Evolutionary conservation across 2,329 filamentous ascomycete species (phyloP).

Genomic region (Capronia epimyces): DNA sequence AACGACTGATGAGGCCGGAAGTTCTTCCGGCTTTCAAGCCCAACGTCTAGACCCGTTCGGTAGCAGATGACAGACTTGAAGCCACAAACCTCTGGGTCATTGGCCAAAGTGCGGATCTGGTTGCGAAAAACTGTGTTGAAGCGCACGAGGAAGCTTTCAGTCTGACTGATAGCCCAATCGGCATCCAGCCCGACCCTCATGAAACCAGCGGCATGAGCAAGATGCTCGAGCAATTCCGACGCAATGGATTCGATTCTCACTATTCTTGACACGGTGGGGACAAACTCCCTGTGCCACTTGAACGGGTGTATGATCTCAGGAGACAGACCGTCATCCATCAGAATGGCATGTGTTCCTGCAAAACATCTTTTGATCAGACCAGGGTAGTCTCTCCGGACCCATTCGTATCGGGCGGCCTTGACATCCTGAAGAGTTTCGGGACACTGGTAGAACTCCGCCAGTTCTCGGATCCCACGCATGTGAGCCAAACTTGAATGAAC

Average conservation of each 20-base stretch:
- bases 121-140: conserved; percentile 49
- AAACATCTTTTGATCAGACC: conserved; percentile 61
- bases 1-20: conserved; percentile 29
- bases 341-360: conserved; percentile 63
- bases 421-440: conserved; percentile 58
- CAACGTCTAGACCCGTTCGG: conserved; percentile 64
- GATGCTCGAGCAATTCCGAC: conserved; percentile 54
- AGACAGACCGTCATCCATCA: conserved; percentile 73
- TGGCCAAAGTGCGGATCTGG: conserved; percentile 53
- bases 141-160: conserved; percentile 28
- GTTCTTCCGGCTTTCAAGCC: conserved; percentile 29
- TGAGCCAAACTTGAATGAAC: conserved; percentile 61
- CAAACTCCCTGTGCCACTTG: conserved; percentile 61
- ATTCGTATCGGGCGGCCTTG: conserved; percentile 44
- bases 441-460: conserved; percentile 60
- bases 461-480: conserved; percentile 62
- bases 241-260: conserved; percentile 72
- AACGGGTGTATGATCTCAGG: conserved; percentile 54
- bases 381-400: conserved; percentile 47
- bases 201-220: conserved; percentile 38
- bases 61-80: conserved; percentile 86
- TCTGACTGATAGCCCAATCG: conserved; percentile 34
- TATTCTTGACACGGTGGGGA: conserved; percentile 61
- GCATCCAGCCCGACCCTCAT: conserved; percentile 38
- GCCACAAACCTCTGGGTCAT: conserved; percentile 63